Evolutionary conservation across 208 protist genomes (phyloP), one percentile per base, ranked within the genome.

Genomic region (Spironucleus salmonicida): DNA sequence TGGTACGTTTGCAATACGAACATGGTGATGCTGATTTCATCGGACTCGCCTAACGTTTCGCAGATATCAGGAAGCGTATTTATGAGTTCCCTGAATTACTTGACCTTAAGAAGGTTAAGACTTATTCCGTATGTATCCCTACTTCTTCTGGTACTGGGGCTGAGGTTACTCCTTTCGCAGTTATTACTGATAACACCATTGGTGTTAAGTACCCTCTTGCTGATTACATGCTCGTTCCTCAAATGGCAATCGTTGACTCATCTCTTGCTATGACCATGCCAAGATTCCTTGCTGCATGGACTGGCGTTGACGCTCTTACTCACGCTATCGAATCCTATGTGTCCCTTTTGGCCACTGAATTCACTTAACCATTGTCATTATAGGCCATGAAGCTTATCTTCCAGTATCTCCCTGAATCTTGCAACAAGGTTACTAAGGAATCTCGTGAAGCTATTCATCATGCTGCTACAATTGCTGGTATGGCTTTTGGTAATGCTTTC

Each of bases 131-230:
- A 13, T 30, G 30, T 32, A 83, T 92, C 0, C 88, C 89, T 0
- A 92, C 89, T 0, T 91, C 89, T 26, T 84, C 87, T 29, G 89
- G 88, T 57, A 92, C 88, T 15, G 89, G 88, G 64, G 89, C 85
- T 34, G 89, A 92, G 82, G 86, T 86, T 67, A 92, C 89, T 7
- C 81, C 88, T 32, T 88, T 88, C 35, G 79, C 87, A 15, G 87
- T 92, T 39, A 80, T 92, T 7, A 80, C 83, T 13, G 82, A 83
- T 53, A 32, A 75, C 2, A 42, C 58, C 23, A 75, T 15, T 53
- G 74, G 75, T 38, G 76, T 84, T 32, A 85, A 85, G 35, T 82
- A 84, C 23, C 82, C 82, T 35, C 64, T 85, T 76, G 79, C 80
- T 41, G 78, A 82, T 59, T 85, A 84, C 41, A 82, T 85, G 49